Percentiles rank a stretch among this genome's conserved stretches.
phyloP scores from a whole-genome alignment of 768 basidiomycete species.

The Polyporus arcularius region DNA sequence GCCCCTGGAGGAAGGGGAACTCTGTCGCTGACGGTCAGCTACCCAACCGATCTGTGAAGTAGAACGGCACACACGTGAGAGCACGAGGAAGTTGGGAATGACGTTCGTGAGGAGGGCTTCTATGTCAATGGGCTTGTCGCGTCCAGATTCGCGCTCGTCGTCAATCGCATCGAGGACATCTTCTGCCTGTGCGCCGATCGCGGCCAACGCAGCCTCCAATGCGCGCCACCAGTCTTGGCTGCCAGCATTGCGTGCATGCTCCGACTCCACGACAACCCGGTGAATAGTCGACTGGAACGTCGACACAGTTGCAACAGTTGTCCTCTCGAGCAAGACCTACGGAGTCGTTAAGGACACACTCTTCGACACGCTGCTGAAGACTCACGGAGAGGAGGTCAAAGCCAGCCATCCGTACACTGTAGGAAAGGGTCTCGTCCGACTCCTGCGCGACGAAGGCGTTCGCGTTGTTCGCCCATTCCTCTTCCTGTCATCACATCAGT shows the following conservation, averaged over 20 bases:
- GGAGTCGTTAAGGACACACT: background rate
- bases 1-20: slow-evolving; percentile 89
- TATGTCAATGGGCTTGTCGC: slow-evolving; percentile 72
- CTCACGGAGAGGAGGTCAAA: slow-evolving; percentile 81
- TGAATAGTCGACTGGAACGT: slow-evolving; percentile 57
- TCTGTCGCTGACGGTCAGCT: slow-evolving; percentile 46
- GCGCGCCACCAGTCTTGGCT: slow-evolving; percentile 85
- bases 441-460: slow-evolving; percentile 95
- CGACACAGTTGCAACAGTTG: slow-evolving; percentile 48
- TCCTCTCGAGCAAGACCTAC: slow-evolving; percentile 49
- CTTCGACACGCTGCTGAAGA: background rate
- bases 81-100: slow-evolving; percentile 72
- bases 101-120: slow-evolving; percentile 74
- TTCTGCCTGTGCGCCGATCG: slow-evolving; percentile 79
- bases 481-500: slow-evolving; percentile 56
- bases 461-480: slow-evolving; percentile 85
- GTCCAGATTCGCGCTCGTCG: slow-evolving; percentile 67
- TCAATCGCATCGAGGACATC: slow-evolving; percentile 75
- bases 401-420: slow-evolving; percentile 81
- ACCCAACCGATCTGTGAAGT: background rate
- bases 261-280: slow-evolving; percentile 58
- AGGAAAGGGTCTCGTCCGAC: slow-evolving; percentile 84
- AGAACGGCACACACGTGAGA: slow-evolving; percentile 57
- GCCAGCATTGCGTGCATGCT: slow-evolving; percentile 54
- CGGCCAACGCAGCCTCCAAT: slow-evolving; percentile 82